Percentiles rank a stretch among this genome's conserved stretches.
phyloP scores from a whole-genome alignment of 140 eudicot genomes.

The Ambrosia hybrid region DNA sequence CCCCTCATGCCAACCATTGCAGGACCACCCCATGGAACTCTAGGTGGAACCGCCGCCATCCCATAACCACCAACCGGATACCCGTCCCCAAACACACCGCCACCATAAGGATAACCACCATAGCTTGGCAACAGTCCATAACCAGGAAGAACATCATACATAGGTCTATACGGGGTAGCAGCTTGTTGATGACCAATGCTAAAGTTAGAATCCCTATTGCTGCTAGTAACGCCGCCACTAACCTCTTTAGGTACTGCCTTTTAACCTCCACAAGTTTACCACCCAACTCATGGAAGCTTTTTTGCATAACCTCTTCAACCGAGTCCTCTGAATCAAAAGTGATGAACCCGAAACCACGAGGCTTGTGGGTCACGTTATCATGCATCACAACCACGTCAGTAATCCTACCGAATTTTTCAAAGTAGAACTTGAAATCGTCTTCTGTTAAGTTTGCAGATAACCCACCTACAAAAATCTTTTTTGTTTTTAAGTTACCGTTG shows the following conservation, averaged over 20 bases:
- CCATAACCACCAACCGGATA: conserved; percentile 54
- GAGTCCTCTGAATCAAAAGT: conserved; percentile 81
- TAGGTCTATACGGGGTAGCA: conserved; percentile 33
- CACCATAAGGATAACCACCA: conserved; percentile 63
- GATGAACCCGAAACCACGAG: conserved; percentile 89
- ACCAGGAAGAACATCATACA: conserved; percentile 45
- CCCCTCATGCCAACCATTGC: conserved; percentile 50
- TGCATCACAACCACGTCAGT: conserved; percentile 90
- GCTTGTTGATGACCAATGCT: conserved; percentile 18
- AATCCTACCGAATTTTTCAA: conserved; percentile 78
- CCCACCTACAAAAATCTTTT: conserved; percentile 91
- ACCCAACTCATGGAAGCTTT: conserved; percentile 60
- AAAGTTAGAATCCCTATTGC: conserved; percentile 38
- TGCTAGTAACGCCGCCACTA: conserved; percentile 17
- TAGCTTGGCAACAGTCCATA: conserved; percentile 39
- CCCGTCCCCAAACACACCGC: conserved; percentile 47
- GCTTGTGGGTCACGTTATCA: conserved; percentile 67
- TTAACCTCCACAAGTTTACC: conserved; percentile 90
- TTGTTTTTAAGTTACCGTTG: conserved; percentile 51
- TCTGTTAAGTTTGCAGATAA: conserved; percentile 71
- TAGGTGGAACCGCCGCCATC: conserved; percentile 49
- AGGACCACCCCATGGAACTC: conserved; percentile 49
- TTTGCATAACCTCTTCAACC: conserved; percentile 69
- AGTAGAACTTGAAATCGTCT: conserved; percentile 69
- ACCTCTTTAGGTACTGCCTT: conserved; percentile 81